These are phyloP conservation scores for Pestalotiopsis sp. DNA, from an alignment of 2,329 filamentous ascomycete genomes.

Conservation along the genomic window DNA sequence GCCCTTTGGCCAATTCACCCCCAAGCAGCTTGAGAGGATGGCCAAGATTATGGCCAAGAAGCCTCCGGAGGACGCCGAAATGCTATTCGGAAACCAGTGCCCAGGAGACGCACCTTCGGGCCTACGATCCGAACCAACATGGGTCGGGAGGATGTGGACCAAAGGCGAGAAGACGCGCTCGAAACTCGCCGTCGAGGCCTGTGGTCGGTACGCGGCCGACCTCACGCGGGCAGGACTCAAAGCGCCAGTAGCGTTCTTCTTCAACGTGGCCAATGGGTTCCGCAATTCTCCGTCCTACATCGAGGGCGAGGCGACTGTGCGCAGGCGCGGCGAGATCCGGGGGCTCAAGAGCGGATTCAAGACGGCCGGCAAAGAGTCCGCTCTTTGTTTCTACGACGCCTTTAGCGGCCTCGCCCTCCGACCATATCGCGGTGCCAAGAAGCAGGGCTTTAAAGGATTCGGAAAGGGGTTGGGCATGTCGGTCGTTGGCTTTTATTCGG, in stretches of 20 bases:
- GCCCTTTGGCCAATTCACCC: neutral
- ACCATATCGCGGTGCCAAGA: constrained; percentile 68
- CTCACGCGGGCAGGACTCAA: constrained; percentile 1
- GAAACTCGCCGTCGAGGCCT: neutral
- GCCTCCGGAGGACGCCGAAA: neutral
- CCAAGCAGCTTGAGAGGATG: constrained; percentile 1
- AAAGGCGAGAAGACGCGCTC: neutral
- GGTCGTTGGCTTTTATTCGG: constrained; percentile 77
- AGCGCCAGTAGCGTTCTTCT: neutral
- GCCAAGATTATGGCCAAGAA: neutral
- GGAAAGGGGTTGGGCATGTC: constrained; percentile 82
- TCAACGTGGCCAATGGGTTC: constrained; percentile 75
- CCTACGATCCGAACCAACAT: neutral
- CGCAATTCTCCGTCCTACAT: constrained; percentile 78
- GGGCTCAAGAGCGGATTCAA: constrained; percentile 75
- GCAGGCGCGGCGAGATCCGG: constrained; percentile 78
- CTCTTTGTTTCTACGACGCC: constrained; percentile 77
- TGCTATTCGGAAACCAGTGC: neutral
- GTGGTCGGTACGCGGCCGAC: neutral
- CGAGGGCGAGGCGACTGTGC: constrained; percentile 81
- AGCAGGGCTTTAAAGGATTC: constrained; percentile 65
- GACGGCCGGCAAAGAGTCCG: constrained; percentile 78
- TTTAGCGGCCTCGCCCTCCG: constrained; percentile 80
- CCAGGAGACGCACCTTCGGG: neutral
- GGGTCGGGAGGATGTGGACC: neutral